Percentiles rank a stretch among this genome's conserved stretches.
phyloP scores from a whole-genome alignment of 768 basidiomycete species.

The Kwoniella shandongensis region DNA sequence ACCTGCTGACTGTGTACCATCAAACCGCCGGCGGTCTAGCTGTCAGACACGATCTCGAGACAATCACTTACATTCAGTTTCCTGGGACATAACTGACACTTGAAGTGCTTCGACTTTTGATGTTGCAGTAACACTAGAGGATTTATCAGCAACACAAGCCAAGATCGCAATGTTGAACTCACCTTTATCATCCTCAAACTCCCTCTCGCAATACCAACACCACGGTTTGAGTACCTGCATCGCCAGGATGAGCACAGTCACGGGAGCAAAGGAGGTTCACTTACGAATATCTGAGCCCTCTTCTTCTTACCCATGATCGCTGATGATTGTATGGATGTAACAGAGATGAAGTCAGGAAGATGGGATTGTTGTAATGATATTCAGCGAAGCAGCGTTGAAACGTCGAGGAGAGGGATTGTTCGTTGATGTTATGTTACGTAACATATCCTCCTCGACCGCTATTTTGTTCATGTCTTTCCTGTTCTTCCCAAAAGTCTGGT shows the following conservation, averaged over 20 bases:
- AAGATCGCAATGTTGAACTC: too few relatives aligned
- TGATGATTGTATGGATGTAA: neutral
- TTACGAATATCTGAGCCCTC: slow-evolving; percentile 47
- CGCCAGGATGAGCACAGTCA: too few relatives aligned
- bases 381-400: too few relatives aligned
- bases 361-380: too few relatives aligned
- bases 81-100: slow-evolving; percentile 92
- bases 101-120: slow-evolving; percentile 99
- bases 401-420: too few relatives aligned
- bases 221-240: slow-evolving; percentile 58
- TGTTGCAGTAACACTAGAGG: slow-evolving; percentile 90
- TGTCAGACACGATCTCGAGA: slow-evolving; percentile 8
- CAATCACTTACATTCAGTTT: slow-evolving; percentile 65
- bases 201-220: slow-evolving; percentile 99
- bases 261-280: slow-evolving; percentile 12
- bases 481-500: too few relatives aligned
- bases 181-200: slow-evolving; percentile 99
- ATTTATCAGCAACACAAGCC: neutral
- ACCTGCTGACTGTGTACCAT: slow-evolving; percentile 99
- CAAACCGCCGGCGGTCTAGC: slow-evolving; percentile 82
- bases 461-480: too few relatives aligned
- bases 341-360: neutral
- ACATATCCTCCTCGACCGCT: too few relatives aligned
- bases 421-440: too few relatives aligned
- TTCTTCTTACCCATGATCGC: slow-evolving; percentile 52